A percentile compares a stretch with the other conserved stretches of the same genome.
These are phyloP conservation scores for Saturnispora besseyi DNA, from an alignment of 805 yeast genomes.

Conservation along the genomic window DNA sequence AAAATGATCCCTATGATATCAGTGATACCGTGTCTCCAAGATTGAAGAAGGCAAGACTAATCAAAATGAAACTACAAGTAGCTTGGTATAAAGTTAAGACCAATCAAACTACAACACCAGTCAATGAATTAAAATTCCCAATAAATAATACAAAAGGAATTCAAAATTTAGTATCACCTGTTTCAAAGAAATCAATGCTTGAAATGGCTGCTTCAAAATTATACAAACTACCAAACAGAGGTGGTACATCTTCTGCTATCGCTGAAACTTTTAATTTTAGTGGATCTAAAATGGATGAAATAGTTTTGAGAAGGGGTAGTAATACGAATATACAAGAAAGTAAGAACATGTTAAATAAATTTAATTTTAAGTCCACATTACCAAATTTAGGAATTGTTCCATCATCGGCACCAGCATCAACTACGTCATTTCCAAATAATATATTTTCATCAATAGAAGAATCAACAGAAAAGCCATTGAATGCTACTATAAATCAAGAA, in stretches of 20 bases:
- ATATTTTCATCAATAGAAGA: not conserved
- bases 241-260: not conserved
- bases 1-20: constrained; percentile 3
- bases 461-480: not conserved
- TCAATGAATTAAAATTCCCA: constrained; percentile 24
- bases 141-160: not conserved
- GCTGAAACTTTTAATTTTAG: not conserved
- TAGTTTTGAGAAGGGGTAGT: not conserved
- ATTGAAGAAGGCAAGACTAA: constrained; percentile 31
- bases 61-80: constrained; percentile 39
- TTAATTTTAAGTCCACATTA: not conserved
- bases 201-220: constrained; percentile 5
- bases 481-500: constrained; percentile 1
- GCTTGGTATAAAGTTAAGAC: constrained; percentile 47
- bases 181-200: constrained; percentile 2
- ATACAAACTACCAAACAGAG: not conserved
- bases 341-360: not conserved
- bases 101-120: constrained; percentile 33
- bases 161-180: not conserved
- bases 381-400: not conserved
- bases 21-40: constrained; percentile 17
- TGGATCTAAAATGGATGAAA: constrained; percentile 4
- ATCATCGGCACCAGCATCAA: constrained; percentile 18
- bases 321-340: not conserved
- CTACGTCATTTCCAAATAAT: constrained; percentile 10